Base-by-base conservation (phyloP, 2,329 filamentous ascomycete genomes). In the Arthroderma sp. region DNA sequence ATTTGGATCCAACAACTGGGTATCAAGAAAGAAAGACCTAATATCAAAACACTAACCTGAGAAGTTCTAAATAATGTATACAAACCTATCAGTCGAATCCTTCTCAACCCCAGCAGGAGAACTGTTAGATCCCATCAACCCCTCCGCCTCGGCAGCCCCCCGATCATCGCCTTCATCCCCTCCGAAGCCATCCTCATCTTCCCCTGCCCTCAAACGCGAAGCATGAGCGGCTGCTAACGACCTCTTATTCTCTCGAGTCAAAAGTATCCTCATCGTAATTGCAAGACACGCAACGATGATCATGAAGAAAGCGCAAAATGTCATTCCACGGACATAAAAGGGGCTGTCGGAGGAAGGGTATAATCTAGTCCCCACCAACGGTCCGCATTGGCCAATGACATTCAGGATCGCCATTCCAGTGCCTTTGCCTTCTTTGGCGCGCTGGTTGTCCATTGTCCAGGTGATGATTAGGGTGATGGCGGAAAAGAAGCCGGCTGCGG, bases 391-490 rank as follows among this genome's bases (percentile, higher is more conserved):
- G 1, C 86, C 88, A 9, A 94, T 72, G 32, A 86, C 56, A 61
- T 94, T 88, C 57, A 95, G 62, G 30, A 94, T 70, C 1, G 83
- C 85, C 56, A 94, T 84, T 1, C 82, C 85, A 1, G 78, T 78
- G 0, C 85, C 85, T 52, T 83, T 82, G 5, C 78, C 75, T 42
- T 75, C 76, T 49, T 80, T 77, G 8, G 71, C 78, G 43, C 74
- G 66, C 58, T 91, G 84, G 61, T 94, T 94, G 58, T 94, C 93
- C 57, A 94, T 76, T 32, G 77, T 85, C 87, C 87, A 94, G 1
- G 85, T 82, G 46, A 94, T 83, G 53, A 88, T 82, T 30, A 94
- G 72, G 0, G 86, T 86, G 46, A 94, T 83, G 15, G 86, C 82
- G 48, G 76, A 80, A 69, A 94, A 89, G 64, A 94, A 91, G 3